Base-by-base conservation (phyloP, 495 filamentous ascomycete genomes). In the Diplogelasinospora grovesii region DNA sequence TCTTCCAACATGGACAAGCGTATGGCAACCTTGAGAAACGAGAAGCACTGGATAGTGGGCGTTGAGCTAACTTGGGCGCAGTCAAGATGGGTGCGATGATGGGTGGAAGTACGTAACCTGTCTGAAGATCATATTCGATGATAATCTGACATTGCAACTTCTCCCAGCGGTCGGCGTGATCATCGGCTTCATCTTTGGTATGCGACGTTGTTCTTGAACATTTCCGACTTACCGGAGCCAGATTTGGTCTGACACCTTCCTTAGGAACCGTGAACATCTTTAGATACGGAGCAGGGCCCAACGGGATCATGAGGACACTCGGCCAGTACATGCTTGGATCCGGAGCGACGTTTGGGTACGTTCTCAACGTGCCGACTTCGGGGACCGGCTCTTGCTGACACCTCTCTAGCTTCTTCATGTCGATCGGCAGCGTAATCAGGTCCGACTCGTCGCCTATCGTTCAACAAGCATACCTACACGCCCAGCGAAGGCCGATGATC, bases 311-410 rank as follows among this genome's bases (percentile, higher is more conserved):
- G 73, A 75, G 92, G 48, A 94, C 86, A 42, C 67, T 98, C 23
- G 90, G 90, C 38, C 90, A 96, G 66, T 96, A 94, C 60, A 98
- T 98, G 92, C 58, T 89, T 22, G 90, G 86, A n/a, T 96, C 92
- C 19, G 88, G 89, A 30, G 88, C 88, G 16, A 95, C 89, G 24
- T 98, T 98, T 59, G 92, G 92, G 92, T 97, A 75, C 36, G 42
- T n/a, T 49, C 39, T 25, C 29, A 38, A 15, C 37, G 5, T n/a
- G 13, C 25, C 39, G 10, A 15, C 2, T 25, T 20, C 32, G 22
- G 13, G 8, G 11, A 8, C 20, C 5, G 9, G 11, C 19, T 18
- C 6, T 4, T 4, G 5, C 35, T 49, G 23, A 49, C 46, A 26
- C 16, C 4, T 22, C 20, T n/a, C 45, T 39, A 98, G 92, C 15